phyloP scores from a whole-genome alignment of 768 basidiomycete species.

The Tricholoma sp. region DNA sequence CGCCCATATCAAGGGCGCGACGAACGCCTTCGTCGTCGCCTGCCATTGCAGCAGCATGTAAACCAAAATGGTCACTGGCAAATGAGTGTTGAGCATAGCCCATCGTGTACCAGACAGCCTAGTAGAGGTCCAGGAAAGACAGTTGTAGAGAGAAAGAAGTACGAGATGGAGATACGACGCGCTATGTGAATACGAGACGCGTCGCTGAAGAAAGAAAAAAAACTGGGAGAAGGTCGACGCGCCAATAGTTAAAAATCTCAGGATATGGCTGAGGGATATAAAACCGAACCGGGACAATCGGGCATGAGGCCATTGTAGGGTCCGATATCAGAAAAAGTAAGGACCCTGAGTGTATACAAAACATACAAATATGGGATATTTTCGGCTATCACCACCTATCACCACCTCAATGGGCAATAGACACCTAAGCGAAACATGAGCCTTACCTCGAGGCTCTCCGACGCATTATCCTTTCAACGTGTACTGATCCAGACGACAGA shows the following conservation, averaged over 20 bases:
- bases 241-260: constrained; percentile 11
- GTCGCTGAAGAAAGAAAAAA: not conserved
- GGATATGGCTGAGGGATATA: constrained; percentile 5
- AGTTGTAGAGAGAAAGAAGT: constrained; percentile 6
- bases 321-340: constrained; percentile 15
- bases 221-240: constrained; percentile 2
- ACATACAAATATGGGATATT: constrained; percentile 12
- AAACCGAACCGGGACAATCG: constrained; percentile 6
- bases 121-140: constrained; percentile 1
- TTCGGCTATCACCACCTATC: not conserved
- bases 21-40: constrained; percentile 53
- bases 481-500: not conserved
- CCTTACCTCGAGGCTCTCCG: constrained; percentile 6
- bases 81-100: constrained; percentile 23
- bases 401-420: constrained; percentile 10
- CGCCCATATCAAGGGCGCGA: constrained; percentile 51
- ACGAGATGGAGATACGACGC: constrained; percentile 4
- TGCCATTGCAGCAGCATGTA: constrained; percentile 51
- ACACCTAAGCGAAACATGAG: constrained; percentile 16
- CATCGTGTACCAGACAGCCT: constrained; percentile 10
- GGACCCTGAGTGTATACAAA: constrained; percentile 10
- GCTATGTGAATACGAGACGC: constrained; percentile 2
- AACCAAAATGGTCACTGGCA: constrained; percentile 27
- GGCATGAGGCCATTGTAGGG: constrained; percentile 12
- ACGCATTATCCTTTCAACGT: not conserved